Percentiles rank a stretch among this genome's conserved stretches.
phyloP scores from a whole-genome alignment of 75 land plant genomes.

The Cupressus sempervirens region DNA sequence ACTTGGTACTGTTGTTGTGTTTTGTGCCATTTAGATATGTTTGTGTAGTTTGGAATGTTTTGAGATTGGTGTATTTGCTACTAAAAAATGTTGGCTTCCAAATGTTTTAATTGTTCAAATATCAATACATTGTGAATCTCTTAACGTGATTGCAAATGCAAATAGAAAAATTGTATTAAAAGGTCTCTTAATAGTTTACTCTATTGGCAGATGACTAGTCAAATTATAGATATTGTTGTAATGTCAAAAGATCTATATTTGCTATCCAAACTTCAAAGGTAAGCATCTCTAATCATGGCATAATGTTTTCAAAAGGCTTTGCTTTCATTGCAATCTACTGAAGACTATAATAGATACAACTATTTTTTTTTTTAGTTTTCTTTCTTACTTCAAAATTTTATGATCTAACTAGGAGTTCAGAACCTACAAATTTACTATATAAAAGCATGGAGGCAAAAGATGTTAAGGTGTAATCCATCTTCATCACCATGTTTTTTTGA shows the following conservation, averaged over 20 bases:
- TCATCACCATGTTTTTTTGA: neutral
- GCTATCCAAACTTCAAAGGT: neutral
- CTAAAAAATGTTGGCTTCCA: no score
- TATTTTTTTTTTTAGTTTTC: neutral
- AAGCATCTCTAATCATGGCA: neutral
- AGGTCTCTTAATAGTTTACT: neutral
- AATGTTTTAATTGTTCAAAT: no score
- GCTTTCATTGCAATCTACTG: neutral
- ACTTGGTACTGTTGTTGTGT: no score
- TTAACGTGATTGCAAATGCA: neutral
- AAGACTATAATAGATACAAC: neutral
- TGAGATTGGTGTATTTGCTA: no score
- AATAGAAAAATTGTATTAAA: neutral
- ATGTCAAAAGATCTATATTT: neutral
- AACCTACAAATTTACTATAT: neutral
- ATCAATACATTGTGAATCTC: neutral
- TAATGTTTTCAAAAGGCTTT: neutral
- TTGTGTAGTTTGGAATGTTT: no score
- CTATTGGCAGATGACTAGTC: neutral
- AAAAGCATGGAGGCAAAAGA: slow-evolving; percentile 4
- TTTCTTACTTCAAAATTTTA: neutral
- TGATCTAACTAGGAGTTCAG: neutral
- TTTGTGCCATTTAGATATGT: no score
- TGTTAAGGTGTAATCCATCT: neutral
- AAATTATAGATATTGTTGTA: neutral